Evolutionary conservation across 176 grass and related monocot species (phyloP), one percentile per base, ranked within the genome.

Genomic region (Aegilops longissima): DNA sequence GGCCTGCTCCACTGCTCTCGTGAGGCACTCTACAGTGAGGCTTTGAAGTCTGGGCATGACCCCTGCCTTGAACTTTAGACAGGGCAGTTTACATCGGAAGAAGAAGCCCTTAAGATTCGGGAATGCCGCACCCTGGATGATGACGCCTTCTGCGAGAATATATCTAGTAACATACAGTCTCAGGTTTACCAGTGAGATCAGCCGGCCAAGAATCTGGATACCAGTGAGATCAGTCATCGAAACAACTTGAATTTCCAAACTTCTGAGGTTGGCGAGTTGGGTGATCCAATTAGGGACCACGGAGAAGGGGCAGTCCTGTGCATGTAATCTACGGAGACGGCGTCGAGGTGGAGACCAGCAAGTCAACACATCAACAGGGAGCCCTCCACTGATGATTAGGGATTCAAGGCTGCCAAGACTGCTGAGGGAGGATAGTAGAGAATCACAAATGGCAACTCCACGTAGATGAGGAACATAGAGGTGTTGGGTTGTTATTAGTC

Each of bases 1-100:
- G 0, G 1, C 45, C 4, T 5, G 30, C 45, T 1, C 6, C 3
- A 5, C 30, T 17, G 66, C 11, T 1, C 6, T 0, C 10, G 10
- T 2, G 13, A 59, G 1, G 10, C 66, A 61, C 0, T 36, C 52
- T 20, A 56, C 4, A 6, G 13, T 17, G 4, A 84, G 56, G 1
- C 13, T 65, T 3, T n/a, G 35, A 1, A 84, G 24, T 24, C 34
- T 64, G 0, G 54, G 82, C 23, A 47, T 56, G 52, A 17, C 52
- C 52, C 52, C 52, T 56, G 16, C 52, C 52, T 20, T 2, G 17
- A 56, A 56, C 5, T 2, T 56, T 5, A 56, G 52, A 4, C 52
- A 56, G 1, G 17, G 17, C 52, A 18, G 17, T 12, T 75, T 20
- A 63, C 3, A 63, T 5, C 20, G 3, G 35, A 71, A 39, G 18